These are phyloP conservation scores for Tetracentron sinense DNA, from an alignment of 164 flowering plant genomes.

Conservation along the genomic window DNA sequence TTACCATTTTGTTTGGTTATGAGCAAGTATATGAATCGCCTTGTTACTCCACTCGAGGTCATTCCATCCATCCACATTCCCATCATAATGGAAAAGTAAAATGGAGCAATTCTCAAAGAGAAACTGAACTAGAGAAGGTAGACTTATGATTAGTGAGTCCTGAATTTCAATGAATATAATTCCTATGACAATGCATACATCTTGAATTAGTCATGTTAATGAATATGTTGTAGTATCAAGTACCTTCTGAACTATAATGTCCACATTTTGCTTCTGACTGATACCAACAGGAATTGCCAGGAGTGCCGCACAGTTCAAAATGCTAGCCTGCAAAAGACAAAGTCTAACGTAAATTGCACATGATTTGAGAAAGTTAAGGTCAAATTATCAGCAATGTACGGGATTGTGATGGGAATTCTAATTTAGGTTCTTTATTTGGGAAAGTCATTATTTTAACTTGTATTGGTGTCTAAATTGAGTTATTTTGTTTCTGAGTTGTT, in stretches of 20 bases:
- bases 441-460: too few species aligned
- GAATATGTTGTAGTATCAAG: not conserved
- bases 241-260: slow-evolving; percentile 28
- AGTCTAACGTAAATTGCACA: too few species aligned
- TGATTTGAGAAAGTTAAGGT: too few species aligned
- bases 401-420: too few species aligned
- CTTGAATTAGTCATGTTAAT: not conserved
- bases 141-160: slow-evolving; percentile 9
- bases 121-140: slow-evolving; percentile 29
- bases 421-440: too few species aligned
- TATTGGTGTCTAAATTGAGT: too few species aligned
- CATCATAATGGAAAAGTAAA: slow-evolving; percentile 34
- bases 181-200: not conserved
- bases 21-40: slow-evolving; percentile 26
- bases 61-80: slow-evolving; percentile 30
- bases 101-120: slow-evolving; percentile 24
- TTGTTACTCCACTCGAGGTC: slow-evolving; percentile 31
- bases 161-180: slow-evolving; percentile 3
- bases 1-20: slow-evolving; percentile 37
- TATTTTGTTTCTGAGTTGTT: too few species aligned
- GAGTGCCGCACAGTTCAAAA: slow-evolving; percentile 14
- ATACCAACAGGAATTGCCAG: slow-evolving; percentile 35
- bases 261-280: slow-evolving; percentile 29
- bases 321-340: slow-evolving; percentile 12
- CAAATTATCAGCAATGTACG: too few species aligned